These are phyloP conservation scores for Ploettnerulaceae sp. DNA, from an alignment of 2,329 filamentous ascomycete species.

Conservation along the genomic window DNA sequence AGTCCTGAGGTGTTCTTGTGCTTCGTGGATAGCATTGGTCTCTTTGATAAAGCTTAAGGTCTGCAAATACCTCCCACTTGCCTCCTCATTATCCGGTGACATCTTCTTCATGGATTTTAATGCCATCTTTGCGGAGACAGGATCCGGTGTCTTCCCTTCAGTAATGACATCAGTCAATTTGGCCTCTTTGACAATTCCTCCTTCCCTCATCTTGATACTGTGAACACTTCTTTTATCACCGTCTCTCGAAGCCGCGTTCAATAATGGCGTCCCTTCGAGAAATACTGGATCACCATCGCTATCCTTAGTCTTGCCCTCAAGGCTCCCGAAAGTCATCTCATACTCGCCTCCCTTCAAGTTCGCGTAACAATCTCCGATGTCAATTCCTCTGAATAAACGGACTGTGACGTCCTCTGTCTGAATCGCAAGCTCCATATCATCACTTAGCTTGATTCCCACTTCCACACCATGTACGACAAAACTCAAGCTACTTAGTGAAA, in stretches of 20 bases:
- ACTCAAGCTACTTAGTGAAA: slow-evolving; percentile 46
- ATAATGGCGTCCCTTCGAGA: slow-evolving; percentile 41
- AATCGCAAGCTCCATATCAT: slow-evolving; percentile 49
- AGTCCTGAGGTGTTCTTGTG: slow-evolving; percentile 31
- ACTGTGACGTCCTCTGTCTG: slow-evolving; percentile 45
- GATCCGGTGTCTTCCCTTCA: slow-evolving; percentile 36
- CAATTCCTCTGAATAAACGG: slow-evolving; percentile 44
- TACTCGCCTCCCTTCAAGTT: slow-evolving; percentile 48
- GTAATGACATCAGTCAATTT: slow-evolving; percentile 36
- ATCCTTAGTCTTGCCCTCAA: slow-evolving; percentile 36
- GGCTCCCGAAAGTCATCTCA: slow-evolving; percentile 45
- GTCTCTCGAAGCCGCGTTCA: slow-evolving; percentile 39
- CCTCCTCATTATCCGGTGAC: slow-evolving; percentile 41
- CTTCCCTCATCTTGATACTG: slow-evolving; percentile 3
- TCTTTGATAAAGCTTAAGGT: slow-evolving; percentile 39
- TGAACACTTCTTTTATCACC: slow-evolving; percentile 18
- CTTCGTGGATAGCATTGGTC: slow-evolving; percentile 37
- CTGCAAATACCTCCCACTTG: slow-evolving; percentile 39
- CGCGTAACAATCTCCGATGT: slow-evolving; percentile 49
- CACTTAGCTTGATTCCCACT: slow-evolving; percentile 46
- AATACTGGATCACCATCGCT: slow-evolving; percentile 39
- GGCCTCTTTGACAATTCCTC: slow-evolving; percentile 5
- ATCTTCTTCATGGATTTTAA: slow-evolving; percentile 40
- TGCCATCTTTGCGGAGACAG: slow-evolving; percentile 35
- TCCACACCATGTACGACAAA: slow-evolving; percentile 49